Evolutionary conservation across 306 rosid species (phyloP), one percentile per base, ranked within the genome.

Genomic region (Casuarina cunninghamiana): DNA sequence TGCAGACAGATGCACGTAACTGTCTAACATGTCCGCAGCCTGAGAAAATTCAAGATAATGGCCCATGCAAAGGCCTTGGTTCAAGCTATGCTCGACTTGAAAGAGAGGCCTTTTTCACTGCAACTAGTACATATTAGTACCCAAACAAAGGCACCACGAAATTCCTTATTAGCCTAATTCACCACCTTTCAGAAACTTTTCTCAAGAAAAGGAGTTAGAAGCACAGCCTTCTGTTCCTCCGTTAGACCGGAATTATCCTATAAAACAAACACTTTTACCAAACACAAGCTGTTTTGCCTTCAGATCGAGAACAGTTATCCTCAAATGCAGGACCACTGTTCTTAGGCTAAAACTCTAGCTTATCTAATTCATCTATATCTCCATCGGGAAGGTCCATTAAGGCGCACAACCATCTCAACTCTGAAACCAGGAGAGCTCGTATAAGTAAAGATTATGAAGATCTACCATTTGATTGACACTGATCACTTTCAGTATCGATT

Each of bases 131-230:
- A 17, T 5, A 42, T 19, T 69, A 49, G 15, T 57, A 16, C 71
- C 70, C 53, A 39, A 53, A 16, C 69, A 73, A 17, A 68, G 60
- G 53, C 71, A 80, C 75, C 62, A 48, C 5, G 75, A 53, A 38
- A 12, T 16, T 75, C 71, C 50, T 41, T 13, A n/a, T 67, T 54
- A 35, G 53, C 53, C 19, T 37, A 53, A 74, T 54, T 26, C 15
- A 74, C 63, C 37, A 16, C 69, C 69, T 63, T 37, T 63, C 44
- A 15, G 38, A 10, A 76, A 53, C 65, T 35, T 77, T 54, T n/a
- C 17, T 41, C 37, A 66, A 2, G 50, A 78, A 32, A 70, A 26
- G 72, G 17, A 68, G 42, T 62, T 10, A 2, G 4, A 17, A 42
- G 42, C 21, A n/a, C 6, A 15, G 37, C 32, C 42, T 8, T 42